Base-by-base conservation (phyloP, 352 stramenopile genomes). In the Globisporangium apiculatum region DNA sequence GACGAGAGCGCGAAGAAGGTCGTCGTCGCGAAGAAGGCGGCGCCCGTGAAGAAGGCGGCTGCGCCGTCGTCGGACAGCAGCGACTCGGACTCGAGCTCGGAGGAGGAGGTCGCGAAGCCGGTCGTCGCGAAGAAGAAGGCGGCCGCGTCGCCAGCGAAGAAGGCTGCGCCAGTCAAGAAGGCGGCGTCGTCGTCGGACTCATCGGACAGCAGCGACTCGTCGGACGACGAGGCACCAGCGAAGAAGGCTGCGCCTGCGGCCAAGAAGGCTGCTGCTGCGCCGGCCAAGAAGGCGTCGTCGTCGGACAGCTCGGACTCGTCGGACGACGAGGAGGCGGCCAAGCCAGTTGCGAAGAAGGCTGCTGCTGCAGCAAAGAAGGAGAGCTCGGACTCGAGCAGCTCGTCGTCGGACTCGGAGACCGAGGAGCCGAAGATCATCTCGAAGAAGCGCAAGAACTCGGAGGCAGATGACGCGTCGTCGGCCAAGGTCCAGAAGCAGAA, bases 381-480 rank as follows among this genome's bases (percentile, higher is more conserved):
- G 0, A 18, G 42, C 7, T 48, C 51, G 17, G 45, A 38, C 7
- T 45, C 9, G 69, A 76, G 91, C 51, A 43, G 15, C 15, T 49
- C 45, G 45, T 49, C 45, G 45, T 31, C 14, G 24, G 60, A 61
- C 42, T 67, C 56, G 4, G 76, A 86, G 55, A 53, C 63, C 12
- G 86, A 95, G 58, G 69, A 88, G 52, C 72, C 78, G 0, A 69
- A 69, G 9, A 71, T 90, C 60, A 79, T 86, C 38, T 76, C 75
- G 2, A 93, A 94, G 74, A 92, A 93, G 73, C 79, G 77, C 57
- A 92, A 95, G 64, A 88, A 79, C 67, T 89, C 76, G 63, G 82
- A 89, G 14, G 75, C 79, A 45, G 73, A 71, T n/a, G 71, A 73
- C 37, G 76, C 83, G 53, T 76, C 83, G 53, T 53, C 67, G 1